Base-by-base conservation (phyloP, 371 early-diverging fungal genomes). In the Saksenaea oblongispora region DNA sequence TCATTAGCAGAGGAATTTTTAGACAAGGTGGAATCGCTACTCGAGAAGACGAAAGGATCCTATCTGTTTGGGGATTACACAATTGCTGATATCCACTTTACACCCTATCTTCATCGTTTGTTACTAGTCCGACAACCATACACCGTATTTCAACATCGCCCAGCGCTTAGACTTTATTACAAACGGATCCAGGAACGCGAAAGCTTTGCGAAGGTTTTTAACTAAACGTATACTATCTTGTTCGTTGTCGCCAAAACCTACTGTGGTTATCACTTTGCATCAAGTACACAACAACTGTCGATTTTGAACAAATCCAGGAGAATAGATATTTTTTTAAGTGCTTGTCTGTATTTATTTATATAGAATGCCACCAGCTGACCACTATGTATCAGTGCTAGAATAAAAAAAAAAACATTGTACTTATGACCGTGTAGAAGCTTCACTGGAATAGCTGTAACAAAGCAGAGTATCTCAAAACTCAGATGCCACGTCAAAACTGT, bases 71-170 rank as follows among this genome's bases (percentile, higher is more conserved):
- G 70, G 34, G 36, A 61, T 0, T 73, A 76, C 34, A 65, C 73
- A 11, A 60, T 73, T 17, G 76, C 74, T 17, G 76, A 76, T 44
- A 37, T 73, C 13, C 76, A 76, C 18, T 64, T 76, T 26, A 73
- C 74, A 4, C 59, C 74, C 56, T 69, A 67, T 60, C 62, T 76
- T 47, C 58, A 42, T 39, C 67, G 74, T 41, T 60, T 65, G 13
- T 27, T 69, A 14, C 63, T 67, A n/a, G 67, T 69, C 13, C 51
- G 63, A 15, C 64, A 62, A 35, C 67, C 69, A 26, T 71, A 76
- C 34, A 58, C 65, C 26, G 67, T 72, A 18, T 76, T 73, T 62
- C 63, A 51, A 13, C 62, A 71, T 18, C 61, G 72, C 28, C 74
- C 76, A 10, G 27, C 34, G 8, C 63, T 76, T 57, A 67, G 66